Percentiles rank a stretch among this genome's conserved stretches.
phyloP scores from a whole-genome alignment of 306 rosid genomes.

The Lathyrus oleraceus region DNA sequence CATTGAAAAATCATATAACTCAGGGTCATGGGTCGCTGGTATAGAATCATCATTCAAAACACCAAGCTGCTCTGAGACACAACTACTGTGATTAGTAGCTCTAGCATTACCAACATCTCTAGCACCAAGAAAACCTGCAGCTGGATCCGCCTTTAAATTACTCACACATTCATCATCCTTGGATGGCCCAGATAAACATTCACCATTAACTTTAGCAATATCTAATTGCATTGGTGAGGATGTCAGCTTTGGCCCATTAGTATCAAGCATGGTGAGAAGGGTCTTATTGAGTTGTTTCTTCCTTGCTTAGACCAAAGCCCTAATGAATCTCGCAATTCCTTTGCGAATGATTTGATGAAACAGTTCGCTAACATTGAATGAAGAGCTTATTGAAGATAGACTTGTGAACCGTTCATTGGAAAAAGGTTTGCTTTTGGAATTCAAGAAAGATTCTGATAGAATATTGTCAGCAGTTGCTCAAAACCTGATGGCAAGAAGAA shows the following conservation, averaged over 20 bases:
- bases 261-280: conserved; percentile 4
- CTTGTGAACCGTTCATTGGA: too few species aligned
- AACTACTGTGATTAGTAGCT: conserved; percentile 21
- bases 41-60: conserved; percentile 25
- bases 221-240: conserved; percentile 31
- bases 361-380: too few species aligned
- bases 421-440: too few species aligned
- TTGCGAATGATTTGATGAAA: too few species aligned
- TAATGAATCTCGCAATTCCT: too few species aligned
- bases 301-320: too few species aligned
- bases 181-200: conserved; percentile 24
- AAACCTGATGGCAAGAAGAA: too few species aligned
- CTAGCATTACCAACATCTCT: conserved; percentile 29
- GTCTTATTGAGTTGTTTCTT: too few species aligned
- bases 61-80: conserved; percentile 13
- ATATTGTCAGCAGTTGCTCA: too few species aligned
- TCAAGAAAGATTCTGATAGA: too few species aligned
- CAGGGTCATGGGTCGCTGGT: conserved; percentile 43
- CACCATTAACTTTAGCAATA: neutral
- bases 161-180: conserved; percentile 7
- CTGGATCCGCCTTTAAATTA: conserved; percentile 4
- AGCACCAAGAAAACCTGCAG: neutral
- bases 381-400: too few species aligned
- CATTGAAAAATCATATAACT: conserved; percentile 18
- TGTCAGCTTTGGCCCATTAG: conserved; percentile 18